These are phyloP conservation scores for Centaurea solstitialis DNA, from an alignment of 129 eudicot species.

Conservation along the genomic window DNA sequence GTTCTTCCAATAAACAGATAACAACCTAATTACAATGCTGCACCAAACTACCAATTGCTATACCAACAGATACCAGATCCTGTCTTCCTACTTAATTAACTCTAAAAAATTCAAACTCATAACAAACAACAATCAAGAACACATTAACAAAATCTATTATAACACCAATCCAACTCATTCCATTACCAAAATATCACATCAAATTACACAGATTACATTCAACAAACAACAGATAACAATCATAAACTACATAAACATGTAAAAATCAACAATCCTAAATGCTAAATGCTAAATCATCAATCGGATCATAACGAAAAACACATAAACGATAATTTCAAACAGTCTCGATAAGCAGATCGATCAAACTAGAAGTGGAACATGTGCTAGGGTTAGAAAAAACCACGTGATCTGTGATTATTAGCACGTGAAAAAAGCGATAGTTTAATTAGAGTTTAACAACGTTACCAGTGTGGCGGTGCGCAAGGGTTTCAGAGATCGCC, in stretches of 20 bases:
- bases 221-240: neutral
- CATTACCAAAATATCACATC: neutral
- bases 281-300: conserved; percentile 18
- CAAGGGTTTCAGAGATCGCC: conserved; percentile 48
- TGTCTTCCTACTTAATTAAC: conserved; percentile 13
- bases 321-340: neutral
- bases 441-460: conserved; percentile 19
- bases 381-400: conserved; percentile 45
- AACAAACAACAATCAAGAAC: neutral
- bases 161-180: conserved; percentile 8
- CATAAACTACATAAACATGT: neutral
- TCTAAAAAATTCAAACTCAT: neutral
- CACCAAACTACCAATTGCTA: conserved; percentile 13
- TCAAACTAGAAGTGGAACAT: conserved; percentile 16
- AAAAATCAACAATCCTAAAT: conserved; percentile 13
- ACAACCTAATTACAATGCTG: conserved; percentile 25
- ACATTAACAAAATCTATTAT: neutral
- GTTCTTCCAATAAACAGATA: neutral
- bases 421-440: conserved; percentile 36
- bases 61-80: conserved; percentile 8
- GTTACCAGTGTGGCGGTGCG: conserved; percentile 44
- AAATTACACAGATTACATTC: neutral
- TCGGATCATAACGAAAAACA: conserved; percentile 21
- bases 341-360: conserved; percentile 19
- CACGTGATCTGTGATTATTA: conserved; percentile 61